Evolutionary conservation across 2,329 filamentous ascomycete species (phyloP).

Genomic region (Akanthomyces dipterigenus): DNA sequence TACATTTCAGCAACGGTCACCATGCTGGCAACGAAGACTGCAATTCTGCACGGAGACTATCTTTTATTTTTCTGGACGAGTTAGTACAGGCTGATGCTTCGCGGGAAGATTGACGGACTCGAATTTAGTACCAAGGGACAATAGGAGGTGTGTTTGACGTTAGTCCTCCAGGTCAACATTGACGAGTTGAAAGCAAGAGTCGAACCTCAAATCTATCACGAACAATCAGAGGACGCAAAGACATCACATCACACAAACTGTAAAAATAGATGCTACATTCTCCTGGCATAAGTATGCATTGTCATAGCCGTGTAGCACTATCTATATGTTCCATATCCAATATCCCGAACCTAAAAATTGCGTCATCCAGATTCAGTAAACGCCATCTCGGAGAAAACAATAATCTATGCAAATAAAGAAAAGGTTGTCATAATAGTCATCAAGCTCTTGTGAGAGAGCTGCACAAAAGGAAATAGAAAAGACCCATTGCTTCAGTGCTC

Average conservation of each 20-base stretch:
- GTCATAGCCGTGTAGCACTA: neutral
- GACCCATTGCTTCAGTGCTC: neutral
- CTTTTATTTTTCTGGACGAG: too few species aligned
- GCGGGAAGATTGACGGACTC: too few species aligned
- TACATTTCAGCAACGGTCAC: neutral
- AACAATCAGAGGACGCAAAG: neutral
- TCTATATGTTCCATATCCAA: neutral
- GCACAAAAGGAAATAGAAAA: neutral
- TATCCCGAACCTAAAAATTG: neutral
- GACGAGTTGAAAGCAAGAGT: too few species aligned
- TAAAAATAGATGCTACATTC: neutral
- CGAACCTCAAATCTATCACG: too few species aligned
- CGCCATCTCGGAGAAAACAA: neutral
- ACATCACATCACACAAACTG: too few species aligned
- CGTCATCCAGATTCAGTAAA: neutral
- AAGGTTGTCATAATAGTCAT: conserved; percentile 1
- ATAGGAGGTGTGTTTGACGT: too few species aligned
- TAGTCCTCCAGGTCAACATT: too few species aligned
- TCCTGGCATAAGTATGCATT: neutral
- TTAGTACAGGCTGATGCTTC: too few species aligned
- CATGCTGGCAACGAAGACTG: neutral
- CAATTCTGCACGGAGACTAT: too few species aligned
- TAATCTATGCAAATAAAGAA: neutral
- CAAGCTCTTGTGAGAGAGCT: neutral
- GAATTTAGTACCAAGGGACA: too few species aligned